Conservation (phyloP, 805 yeast genomes). For the Candida koratica region DNA sequence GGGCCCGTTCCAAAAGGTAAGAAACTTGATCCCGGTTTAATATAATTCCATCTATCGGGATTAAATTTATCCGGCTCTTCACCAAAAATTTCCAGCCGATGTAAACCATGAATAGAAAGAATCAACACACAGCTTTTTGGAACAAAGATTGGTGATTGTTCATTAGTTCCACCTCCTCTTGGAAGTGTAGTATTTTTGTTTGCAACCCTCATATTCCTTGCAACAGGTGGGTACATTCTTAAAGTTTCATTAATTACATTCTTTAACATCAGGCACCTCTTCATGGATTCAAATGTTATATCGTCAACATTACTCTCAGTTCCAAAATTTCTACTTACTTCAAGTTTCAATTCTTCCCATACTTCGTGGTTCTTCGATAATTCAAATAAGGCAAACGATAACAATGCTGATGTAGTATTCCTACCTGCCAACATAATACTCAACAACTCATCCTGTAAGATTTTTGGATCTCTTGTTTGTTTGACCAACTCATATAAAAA, state of each 20-base stretch:
- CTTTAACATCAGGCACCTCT: conserved; percentile 30
- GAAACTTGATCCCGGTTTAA: conserved; percentile 44
- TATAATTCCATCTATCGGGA: conserved; percentile 48
- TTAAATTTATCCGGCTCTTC: conserved; percentile 40
- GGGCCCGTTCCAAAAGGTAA: conserved; percentile 56
- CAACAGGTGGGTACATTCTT: conserved; percentile 33
- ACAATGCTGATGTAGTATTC: conserved; percentile 34
- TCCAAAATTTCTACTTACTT: conserved; percentile 25
- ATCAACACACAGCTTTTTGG: conserved; percentile 41
- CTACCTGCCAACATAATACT: conserved; percentile 39
- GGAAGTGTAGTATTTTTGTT: conserved; percentile 29
- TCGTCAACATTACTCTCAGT: conserved; percentile 16
- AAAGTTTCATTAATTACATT: conserved; percentile 29
- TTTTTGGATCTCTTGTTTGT: conserved; percentile 34
- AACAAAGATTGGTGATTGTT: conserved; percentile 27
- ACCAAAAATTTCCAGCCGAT: conserved; percentile 42
- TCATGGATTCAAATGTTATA: conserved; percentile 33
- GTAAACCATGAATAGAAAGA: conserved; percentile 39
- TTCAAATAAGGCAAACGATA: conserved; percentile 30
- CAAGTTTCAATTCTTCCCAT: conserved; percentile 26
- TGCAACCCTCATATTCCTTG: conserved; percentile 30
- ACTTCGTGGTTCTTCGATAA: conserved; percentile 30
- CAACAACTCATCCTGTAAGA: conserved; percentile 36
- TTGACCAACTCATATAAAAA: conserved; percentile 39
- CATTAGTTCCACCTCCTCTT: conserved; percentile 28